phyloP scores from a whole-genome alignment of 164 flowering plant genomes.

The Sextonia rubra region DNA sequence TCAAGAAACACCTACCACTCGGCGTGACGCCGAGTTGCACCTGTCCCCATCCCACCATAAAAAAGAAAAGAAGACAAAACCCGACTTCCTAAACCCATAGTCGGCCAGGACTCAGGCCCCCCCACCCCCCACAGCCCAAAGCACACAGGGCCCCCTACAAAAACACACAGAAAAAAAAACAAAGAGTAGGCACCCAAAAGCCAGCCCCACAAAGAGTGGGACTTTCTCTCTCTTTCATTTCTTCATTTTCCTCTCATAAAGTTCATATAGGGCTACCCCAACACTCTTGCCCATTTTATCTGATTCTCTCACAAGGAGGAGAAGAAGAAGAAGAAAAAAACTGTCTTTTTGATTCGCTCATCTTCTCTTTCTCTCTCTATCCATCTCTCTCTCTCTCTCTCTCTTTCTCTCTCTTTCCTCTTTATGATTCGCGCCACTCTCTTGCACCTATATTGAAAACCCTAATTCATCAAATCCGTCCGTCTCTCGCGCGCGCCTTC shows the following conservation, averaged over 20 bases:
- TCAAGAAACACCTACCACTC: no score
- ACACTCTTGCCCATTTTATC: neutral
- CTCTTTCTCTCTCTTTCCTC: slow-evolving; percentile 8
- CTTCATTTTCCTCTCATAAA: neutral
- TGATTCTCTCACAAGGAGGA: neutral
- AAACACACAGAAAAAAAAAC: neutral
- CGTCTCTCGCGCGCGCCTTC: slow-evolving; percentile 1
- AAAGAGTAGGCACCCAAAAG: neutral
- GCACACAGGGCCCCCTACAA: neutral
- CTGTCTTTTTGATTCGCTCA: neutral
- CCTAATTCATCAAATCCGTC: slow-evolving; percentile 20
- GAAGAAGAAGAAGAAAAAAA: no score
- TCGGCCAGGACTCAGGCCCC: no score
- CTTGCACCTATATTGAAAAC: slow-evolving; percentile 19
- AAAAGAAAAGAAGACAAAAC: no score
- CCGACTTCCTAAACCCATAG: no score
- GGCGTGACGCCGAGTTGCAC: no score
- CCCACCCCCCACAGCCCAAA: no score
- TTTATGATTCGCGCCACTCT: slow-evolving; percentile 27
- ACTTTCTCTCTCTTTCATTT: slow-evolving; percentile 2
- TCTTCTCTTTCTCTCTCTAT: slow-evolving; percentile 9
- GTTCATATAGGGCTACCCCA: no score
- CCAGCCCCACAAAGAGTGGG: neutral
- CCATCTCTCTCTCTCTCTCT: slow-evolving; percentile 6
- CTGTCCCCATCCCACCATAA: no score